Percentiles rank a stretch among this genome's conserved stretches.
These are phyloP conservation scores for Zygnema circumcarinatum DNA, from an alignment of 139 green algal species.

Conservation along the genomic window DNA sequence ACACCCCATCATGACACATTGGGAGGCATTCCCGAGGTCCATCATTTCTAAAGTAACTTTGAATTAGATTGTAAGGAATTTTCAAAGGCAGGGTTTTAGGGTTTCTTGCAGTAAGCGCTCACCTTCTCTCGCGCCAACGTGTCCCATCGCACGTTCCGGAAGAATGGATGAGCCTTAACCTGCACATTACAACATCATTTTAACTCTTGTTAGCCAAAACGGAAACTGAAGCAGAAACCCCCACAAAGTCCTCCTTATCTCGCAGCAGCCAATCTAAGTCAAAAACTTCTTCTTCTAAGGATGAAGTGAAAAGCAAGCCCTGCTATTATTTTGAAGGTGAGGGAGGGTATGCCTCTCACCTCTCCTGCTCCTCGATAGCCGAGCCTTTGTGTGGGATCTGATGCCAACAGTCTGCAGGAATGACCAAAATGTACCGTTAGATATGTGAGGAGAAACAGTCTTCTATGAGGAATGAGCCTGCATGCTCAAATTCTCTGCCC, in stretches of 20 bases:
- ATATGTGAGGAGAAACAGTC: no score
- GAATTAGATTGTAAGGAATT: no score
- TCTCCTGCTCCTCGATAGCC: constrained; percentile 49
- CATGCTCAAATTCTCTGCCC: no score
- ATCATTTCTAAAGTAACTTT: no score
- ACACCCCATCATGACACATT: no score
- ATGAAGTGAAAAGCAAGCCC: not conserved
- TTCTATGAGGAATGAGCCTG: no score
- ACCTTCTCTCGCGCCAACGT: constrained; percentile 54
- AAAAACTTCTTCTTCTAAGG: constrained; percentile 1
- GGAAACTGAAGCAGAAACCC: not conserved
- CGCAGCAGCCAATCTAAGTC: not conserved
- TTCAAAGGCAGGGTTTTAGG: no score
- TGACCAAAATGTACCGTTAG: no score
- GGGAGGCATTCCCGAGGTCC: no score
- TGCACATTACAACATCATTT: constrained; percentile 9
- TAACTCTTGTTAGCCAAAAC: constrained; percentile 3
- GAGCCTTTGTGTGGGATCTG: constrained; percentile 32
- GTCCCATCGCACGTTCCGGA: constrained; percentile 48
- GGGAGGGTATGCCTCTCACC: constrained; percentile 37
- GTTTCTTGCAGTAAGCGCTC: no score
- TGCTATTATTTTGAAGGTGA: no score
- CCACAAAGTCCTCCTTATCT: not conserved
- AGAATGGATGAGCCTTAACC: constrained; percentile 56
- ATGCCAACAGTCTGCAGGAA: constrained; percentile 40